Conservation (phyloP, 2,329 filamentous ascomycete species). For the Chrysosporium queenslandicum region DNA sequence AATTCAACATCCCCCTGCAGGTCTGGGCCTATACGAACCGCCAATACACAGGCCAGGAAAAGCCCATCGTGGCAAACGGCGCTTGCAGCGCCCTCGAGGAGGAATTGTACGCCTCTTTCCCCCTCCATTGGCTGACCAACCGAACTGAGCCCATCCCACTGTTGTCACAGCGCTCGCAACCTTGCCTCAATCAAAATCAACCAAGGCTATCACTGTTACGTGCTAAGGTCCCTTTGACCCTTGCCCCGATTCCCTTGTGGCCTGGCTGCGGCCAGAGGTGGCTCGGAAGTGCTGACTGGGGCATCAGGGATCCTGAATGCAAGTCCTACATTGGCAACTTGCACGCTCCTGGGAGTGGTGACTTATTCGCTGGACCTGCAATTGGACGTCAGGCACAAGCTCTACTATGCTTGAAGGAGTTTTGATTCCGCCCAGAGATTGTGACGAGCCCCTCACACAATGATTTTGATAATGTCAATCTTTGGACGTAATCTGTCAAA, state of each 20-base stretch:
- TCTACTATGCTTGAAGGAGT: neutral
- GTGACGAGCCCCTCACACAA: too few relatives aligned
- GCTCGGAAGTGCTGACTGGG: neutral
- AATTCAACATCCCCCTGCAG: neutral
- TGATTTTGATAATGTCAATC: neutral
- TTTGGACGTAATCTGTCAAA: neutral
- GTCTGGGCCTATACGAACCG: neutral
- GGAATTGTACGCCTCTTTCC: neutral
- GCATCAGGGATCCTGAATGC: neutral
- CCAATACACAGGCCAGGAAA: neutral
- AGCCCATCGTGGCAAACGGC: neutral
- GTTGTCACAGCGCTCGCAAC: neutral
- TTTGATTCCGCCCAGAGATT: too few relatives aligned
- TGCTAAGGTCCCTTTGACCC: conserved; percentile 1
- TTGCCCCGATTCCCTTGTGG: neutral
- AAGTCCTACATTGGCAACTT: conserved; percentile 3
- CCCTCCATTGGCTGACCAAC: neutral
- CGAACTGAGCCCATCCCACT: neutral
- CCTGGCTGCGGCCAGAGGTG: too few relatives aligned
- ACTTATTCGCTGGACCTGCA: conserved; percentile 2
- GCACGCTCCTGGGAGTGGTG: conserved; percentile 5
- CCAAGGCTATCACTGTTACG: conserved; percentile 3
- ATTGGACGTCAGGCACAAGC: neutral
- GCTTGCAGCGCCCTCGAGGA: neutral
- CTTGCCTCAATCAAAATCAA: conserved; percentile 7